Conservation (phyloP, 1,284 basidiomycete species). For the Ceratobasidium sp. region DNA sequence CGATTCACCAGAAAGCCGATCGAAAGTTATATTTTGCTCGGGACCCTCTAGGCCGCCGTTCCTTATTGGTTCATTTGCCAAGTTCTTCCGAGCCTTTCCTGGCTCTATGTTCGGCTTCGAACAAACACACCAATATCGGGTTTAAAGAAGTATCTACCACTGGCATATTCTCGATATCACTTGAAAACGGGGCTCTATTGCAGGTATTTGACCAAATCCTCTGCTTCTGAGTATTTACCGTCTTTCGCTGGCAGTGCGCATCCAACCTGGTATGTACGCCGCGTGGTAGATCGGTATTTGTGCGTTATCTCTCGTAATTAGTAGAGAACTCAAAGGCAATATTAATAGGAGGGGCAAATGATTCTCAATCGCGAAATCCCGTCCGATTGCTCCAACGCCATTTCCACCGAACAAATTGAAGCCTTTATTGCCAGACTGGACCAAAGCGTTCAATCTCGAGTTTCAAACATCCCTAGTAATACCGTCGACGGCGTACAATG, state of each 20-base stretch:
- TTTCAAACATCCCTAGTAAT: conserved; percentile 60
- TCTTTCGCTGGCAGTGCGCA: background rate
- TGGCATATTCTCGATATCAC: conserved; percentile 68
- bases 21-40: conserved; percentile 79
- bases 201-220: background rate
- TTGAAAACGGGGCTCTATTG: conserved; percentile 52
- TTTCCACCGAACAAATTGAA: conserved; percentile 47
- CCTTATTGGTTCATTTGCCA: conserved; percentile 79
- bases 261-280: conserved; percentile 24
- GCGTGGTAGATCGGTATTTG: conserved; percentile 30
- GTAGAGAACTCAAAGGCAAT: conserved; percentile 64
- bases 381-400: background rate
- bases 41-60: conserved; percentile 93
- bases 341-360: conserved; percentile 32
- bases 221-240: conserved; percentile 17
- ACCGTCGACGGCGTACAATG: background rate
- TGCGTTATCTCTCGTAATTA: conserved; percentile 1
- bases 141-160: conserved; percentile 77
- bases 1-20: conserved; percentile 58
- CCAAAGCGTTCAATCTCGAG: conserved; percentile 59
- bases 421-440: conserved; percentile 57
- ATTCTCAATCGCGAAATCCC: conserved; percentile 45
- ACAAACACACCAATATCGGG: conserved; percentile 60
- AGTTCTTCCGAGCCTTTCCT: conserved; percentile 65
- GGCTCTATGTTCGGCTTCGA: conserved; percentile 76